Evolutionary conservation across 2,329 filamentous ascomycete species (phyloP), one percentile per base, ranked within the genome.

Genomic region (Xylaria sp.): DNA sequence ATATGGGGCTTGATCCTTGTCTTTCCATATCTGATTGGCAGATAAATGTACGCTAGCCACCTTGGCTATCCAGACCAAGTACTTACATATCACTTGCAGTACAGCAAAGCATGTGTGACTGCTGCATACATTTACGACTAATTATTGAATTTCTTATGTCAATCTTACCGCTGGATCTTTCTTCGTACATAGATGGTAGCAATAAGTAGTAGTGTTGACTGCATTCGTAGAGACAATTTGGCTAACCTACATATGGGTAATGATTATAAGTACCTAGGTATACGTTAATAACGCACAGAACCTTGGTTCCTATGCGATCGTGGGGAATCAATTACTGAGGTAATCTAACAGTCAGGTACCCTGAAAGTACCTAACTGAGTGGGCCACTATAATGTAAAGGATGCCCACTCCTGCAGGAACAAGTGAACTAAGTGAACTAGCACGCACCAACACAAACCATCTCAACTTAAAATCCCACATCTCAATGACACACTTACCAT

Each of bases 361-460:
- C 45, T n/a, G 10, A 25, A 25, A 10, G 20, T 45, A 23, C 1
- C 3, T 46, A 25, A 12, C 3, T 12, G n/a, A 12, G 48, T 36
- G 20, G n/a, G 30, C n/a, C 25, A 48, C 9, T 53, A 28, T 32
- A 34, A 13, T 9, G n/a, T n/a, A n/a, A 15, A 25, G n/a, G 20
- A 18, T 18, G 18, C 20, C 53, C 65, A 23, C 43, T 64, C 52
- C 39, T 67, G 65, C 65, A 67, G 65, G 65, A 63, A 67, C 65
- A 50, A 20, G 12, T 7, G 25, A 5, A n/a, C 39, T 43, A 43
- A n/a, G 39, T 43, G 18, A 15, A 9, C 15, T 43, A 39, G 39
- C 10, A 15, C 55, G 10, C 28, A 43, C 39, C 18, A 43, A 25
- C 46, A 39, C 46, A 39, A 53, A 66, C 39, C 20, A 28, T 20